phyloP scores from a whole-genome alignment of 192 early-diverging fungal species.

The Umbelopsis ramanniana region DNA sequence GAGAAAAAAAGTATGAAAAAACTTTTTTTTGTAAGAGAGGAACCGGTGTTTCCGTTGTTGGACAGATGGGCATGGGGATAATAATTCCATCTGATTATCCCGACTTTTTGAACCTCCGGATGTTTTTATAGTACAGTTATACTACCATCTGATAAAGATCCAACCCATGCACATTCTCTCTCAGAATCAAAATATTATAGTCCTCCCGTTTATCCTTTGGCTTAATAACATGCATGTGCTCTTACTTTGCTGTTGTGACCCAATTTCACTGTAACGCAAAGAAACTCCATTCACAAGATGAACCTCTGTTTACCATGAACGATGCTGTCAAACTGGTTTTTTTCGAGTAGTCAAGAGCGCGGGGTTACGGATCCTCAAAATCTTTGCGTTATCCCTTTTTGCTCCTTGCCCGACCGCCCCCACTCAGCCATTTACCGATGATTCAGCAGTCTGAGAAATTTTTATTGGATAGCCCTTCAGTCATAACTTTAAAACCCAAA shows the following conservation, averaged over 20 bases:
- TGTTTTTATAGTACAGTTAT: not conserved
- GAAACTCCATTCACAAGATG: too few relatives aligned
- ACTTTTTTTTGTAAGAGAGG: not conserved
- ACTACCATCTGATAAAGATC: not conserved
- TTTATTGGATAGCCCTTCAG: not conserved
- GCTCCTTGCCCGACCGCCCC: not conserved
- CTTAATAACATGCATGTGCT: too few relatives aligned
- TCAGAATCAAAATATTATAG: too few relatives aligned
- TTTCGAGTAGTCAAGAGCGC: too few relatives aligned
- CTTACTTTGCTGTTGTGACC: too few relatives aligned
- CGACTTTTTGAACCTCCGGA: not conserved
- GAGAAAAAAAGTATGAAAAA: constrained; percentile 1
- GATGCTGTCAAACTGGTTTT: too few relatives aligned
- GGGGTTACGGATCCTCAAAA: too few relatives aligned
- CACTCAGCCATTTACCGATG: not conserved
- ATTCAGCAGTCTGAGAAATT: not conserved
- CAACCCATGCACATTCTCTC: not conserved
- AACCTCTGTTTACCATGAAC: too few relatives aligned
- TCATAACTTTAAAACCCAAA: not conserved
- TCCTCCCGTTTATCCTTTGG: too few relatives aligned
- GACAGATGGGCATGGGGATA: constrained; percentile 16
- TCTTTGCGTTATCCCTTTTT: too few relatives aligned
- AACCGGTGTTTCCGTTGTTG: constrained; percentile 10
- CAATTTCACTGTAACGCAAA: too few relatives aligned
- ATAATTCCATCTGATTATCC: constrained; percentile 16